Evolutionary conservation across 2,329 filamentous ascomycete species (phyloP).

Genomic region (Aspergillus neoniger): DNA sequence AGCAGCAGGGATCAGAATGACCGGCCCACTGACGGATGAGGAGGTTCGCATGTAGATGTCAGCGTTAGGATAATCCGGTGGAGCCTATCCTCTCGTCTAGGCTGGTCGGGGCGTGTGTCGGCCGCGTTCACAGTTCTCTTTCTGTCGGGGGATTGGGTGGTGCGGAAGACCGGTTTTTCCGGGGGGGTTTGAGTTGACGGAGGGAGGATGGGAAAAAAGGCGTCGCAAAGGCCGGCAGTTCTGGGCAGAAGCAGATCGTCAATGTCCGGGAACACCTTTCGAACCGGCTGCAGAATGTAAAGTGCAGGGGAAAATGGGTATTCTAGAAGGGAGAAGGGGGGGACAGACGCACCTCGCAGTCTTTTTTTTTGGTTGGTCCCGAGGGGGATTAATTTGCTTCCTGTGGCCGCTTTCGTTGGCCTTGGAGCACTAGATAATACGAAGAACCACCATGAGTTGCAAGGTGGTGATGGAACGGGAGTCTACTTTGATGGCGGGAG

Average conservation of each 20-base stretch:
- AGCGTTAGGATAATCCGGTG: constrained; percentile 25
- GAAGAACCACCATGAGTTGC: constrained; percentile 18
- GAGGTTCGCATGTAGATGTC: constrained; percentile 20
- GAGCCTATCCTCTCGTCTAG: constrained; percentile 11
- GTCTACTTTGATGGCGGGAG: constrained; percentile 11
- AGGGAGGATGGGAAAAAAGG: constrained; percentile 8
- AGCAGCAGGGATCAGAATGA: constrained; percentile 16
- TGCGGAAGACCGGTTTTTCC: constrained; percentile 39
- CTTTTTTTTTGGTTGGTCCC: background rate
- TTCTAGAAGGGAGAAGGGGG: background rate
- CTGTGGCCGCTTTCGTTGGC: constrained; percentile 3
- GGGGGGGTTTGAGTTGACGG: constrained; percentile 13
- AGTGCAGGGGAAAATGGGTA: background rate
- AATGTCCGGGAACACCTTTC: background rate
- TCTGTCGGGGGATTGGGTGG: constrained; percentile 26
- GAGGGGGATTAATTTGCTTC: background rate
- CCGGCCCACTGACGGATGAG: constrained; percentile 16
- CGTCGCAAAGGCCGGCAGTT: constrained; percentile 14
- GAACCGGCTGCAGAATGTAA: background rate
- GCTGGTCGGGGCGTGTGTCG: constrained; percentile 22
- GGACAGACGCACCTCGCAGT: constrained; percentile 21
- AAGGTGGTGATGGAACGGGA: constrained; percentile 8
- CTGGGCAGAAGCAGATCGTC: constrained; percentile 18
- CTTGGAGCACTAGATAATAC: constrained; percentile 6
- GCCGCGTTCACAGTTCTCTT: constrained; percentile 35